Conservation (phyloP, 2,329 filamentous ascomycete species). For the Penicillium sp. region DNA sequence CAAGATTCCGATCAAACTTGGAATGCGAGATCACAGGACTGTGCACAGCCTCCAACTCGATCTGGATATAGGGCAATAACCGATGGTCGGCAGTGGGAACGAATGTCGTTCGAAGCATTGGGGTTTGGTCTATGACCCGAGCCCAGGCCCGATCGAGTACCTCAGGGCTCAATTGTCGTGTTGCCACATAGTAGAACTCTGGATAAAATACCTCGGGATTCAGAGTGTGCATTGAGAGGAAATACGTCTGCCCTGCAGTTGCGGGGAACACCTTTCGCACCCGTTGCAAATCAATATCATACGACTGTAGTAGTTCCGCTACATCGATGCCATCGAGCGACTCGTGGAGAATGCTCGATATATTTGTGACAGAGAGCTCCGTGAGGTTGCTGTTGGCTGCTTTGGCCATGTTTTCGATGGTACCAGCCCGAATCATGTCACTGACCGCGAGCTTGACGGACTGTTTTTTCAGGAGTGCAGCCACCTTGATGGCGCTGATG, state of each 20-base stretch:
- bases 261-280: slow-evolving; percentile 64
- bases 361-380: slow-evolving; percentile 17
- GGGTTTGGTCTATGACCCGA: slow-evolving; percentile 52
- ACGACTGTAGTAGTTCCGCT: slow-evolving; percentile 36
- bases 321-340: slow-evolving; percentile 43
- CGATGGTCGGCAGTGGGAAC: slow-evolving; percentile 48
- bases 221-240: slow-evolving; percentile 68
- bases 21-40: slow-evolving; percentile 35
- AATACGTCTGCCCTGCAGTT: slow-evolving; percentile 75
- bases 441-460: slow-evolving; percentile 65
- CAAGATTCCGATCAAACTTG: slow-evolving; percentile 14
- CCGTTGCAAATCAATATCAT: slow-evolving; percentile 44
- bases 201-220: slow-evolving; percentile 69
- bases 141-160: slow-evolving; percentile 61
- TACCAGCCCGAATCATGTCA: slow-evolving; percentile 66
- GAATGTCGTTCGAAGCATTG: slow-evolving; percentile 70
- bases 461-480: slow-evolving; percentile 63
- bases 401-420: slow-evolving; percentile 62
- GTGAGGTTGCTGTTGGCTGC: slow-evolving; percentile 17
- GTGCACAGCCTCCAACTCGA: slow-evolving; percentile 49
- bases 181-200: slow-evolving; percentile 62
- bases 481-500: slow-evolving; percentile 84
- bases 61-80: slow-evolving; percentile 61
- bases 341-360: slow-evolving; percentile 22
- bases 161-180: slow-evolving; percentile 37